Percentiles rank a stretch among this genome's conserved stretches.
These are phyloP conservation scores for Sphagnum magellanicum DNA, from an alignment of 228 moss, liverwort and hornwort species.

Conservation along the genomic window DNA sequence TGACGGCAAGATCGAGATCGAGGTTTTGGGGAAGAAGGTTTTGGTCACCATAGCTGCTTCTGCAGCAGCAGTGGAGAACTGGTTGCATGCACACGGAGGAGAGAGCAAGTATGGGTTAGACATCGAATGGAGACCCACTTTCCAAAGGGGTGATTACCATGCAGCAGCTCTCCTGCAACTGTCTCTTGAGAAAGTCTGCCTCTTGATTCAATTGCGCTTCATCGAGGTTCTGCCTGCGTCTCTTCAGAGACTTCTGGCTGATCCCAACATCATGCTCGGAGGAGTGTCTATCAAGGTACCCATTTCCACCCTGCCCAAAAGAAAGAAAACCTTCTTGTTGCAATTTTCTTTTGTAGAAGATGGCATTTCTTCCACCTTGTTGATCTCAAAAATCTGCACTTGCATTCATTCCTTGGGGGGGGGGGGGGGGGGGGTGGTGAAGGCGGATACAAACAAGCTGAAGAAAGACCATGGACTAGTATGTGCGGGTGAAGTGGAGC, in stretches of 20 bases:
- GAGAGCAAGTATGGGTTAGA: conserved; percentile 44
- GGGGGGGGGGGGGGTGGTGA: background rate
- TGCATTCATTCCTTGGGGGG: too few species aligned
- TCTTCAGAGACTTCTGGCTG: conserved; percentile 35
- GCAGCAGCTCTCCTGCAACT: conserved; percentile 47
- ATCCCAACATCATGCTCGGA: conserved; percentile 39
- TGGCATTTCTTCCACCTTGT: too few species aligned
- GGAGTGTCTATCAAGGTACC: conserved; percentile 49
- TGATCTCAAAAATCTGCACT: too few species aligned
- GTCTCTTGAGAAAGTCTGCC: conserved; percentile 35
- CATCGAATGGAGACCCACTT: conserved; percentile 62
- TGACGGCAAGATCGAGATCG: conserved; percentile 29
- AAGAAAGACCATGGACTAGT: conserved; percentile 35
- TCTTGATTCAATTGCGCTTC: conserved; percentile 49
- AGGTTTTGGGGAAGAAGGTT: conserved; percentile 44
- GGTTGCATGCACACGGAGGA: conserved; percentile 38
- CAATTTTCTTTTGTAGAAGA: background rate
- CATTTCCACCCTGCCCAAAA: background rate
- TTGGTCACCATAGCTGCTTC: conserved; percentile 53
- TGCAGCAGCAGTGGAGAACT: conserved; percentile 44
- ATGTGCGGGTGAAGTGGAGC: conserved; percentile 52
- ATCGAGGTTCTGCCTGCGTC: conserved; percentile 38
- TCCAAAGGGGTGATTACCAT: conserved; percentile 53
- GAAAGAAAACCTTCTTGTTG: background rate
- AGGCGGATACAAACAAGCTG: conserved; percentile 53